Percentiles rank a stretch among this genome's conserved stretches.
phyloP scores from a whole-genome alignment of 1,284 basidiomycete species.

The Sporisorium sorghi region DNA sequence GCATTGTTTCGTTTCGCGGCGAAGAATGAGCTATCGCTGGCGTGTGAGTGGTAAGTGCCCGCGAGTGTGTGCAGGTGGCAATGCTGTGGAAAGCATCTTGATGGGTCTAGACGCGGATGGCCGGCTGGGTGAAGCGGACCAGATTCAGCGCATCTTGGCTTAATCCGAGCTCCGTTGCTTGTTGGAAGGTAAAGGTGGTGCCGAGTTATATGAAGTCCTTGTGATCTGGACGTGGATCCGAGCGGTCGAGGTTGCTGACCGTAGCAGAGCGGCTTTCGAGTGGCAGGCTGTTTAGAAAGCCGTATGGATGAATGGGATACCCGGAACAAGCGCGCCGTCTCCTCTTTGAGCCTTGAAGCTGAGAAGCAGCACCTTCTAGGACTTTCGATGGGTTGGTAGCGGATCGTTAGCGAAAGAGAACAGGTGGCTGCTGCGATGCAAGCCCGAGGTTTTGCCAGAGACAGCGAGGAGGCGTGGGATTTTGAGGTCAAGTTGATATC shows the following conservation, averaged over 20 bases:
- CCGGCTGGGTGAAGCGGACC: not conserved
- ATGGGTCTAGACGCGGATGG: slow-evolving; percentile 1
- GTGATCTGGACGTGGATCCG: too few species aligned
- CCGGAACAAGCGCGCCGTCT: not conserved
- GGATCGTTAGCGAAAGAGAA: too few species aligned
- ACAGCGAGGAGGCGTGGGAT: not conserved
- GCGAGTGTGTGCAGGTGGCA: slow-evolving; percentile 12
- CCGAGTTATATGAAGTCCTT: too few species aligned
- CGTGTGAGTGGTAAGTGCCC: not conserved
- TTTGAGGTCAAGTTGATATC: not conserved
- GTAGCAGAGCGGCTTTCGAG: not conserved
- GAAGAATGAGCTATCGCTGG: not conserved
- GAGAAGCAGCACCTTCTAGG: not conserved
- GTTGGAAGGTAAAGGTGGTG: too few species aligned
- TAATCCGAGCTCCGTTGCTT: too few species aligned
- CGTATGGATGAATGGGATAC: not conserved
- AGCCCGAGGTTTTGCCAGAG: too few species aligned
- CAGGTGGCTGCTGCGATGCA: too few species aligned
- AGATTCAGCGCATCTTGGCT: slow-evolving; percentile 14
- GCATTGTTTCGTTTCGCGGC: slow-evolving; percentile 3
- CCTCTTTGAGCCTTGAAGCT: not conserved
- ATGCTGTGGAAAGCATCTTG: slow-evolving; percentile 21
- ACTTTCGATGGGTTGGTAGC: not conserved
- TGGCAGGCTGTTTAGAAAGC: not conserved
- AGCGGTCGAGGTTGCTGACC: not conserved